Evolutionary conservation across 108 stramenopile species (phyloP).

Genomic region (Cylindrotheca fusiformis): DNA sequence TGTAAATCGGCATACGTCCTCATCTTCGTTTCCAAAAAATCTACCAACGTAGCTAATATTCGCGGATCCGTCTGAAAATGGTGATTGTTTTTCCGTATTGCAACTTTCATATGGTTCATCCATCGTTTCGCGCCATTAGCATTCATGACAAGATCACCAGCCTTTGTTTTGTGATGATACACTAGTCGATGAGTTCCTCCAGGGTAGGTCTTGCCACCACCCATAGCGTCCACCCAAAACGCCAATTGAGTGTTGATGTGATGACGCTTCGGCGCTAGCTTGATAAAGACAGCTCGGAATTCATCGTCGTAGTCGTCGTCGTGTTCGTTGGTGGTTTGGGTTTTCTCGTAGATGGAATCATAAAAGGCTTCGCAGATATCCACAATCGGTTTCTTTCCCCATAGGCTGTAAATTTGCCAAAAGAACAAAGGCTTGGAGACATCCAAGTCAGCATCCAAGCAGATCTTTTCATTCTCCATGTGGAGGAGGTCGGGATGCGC

Average conservation of each 20-base stretch:
- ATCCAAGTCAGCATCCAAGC: conserved; percentile 7
- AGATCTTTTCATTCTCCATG: not conserved
- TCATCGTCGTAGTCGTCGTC: conserved; percentile 7
- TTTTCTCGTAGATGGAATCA: conserved; percentile 8
- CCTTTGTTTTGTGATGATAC: conserved; percentile 16
- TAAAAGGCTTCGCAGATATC: conserved; percentile 23
- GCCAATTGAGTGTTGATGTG: conserved; percentile 24
- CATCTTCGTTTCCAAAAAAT: conserved; percentile 28
- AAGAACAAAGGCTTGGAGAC: conserved; percentile 18
- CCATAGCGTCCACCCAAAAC: conserved; percentile 28
- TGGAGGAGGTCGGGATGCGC: not conserved
- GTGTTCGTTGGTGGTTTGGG: not conserved
- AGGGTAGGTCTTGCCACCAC: conserved; percentile 24
- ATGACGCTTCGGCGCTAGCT: conserved; percentile 7
- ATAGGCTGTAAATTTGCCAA: conserved; percentile 29
- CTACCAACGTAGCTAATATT: conserved; percentile 19
- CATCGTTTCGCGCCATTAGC: conserved; percentile 22
- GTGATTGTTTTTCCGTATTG: conserved; percentile 11
- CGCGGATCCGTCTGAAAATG: conserved; percentile 16
- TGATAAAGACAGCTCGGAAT: conserved; percentile 17
- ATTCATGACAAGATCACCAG: conserved; percentile 22
- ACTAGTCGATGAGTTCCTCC: conserved; percentile 21
- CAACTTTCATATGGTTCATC: conserved; percentile 28
- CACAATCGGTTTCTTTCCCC: conserved; percentile 23
- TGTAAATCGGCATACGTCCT: conserved; percentile 14